phyloP scores from a whole-genome alignment of 768 basidiomycete genomes.

The Mrakia gelida region DNA sequence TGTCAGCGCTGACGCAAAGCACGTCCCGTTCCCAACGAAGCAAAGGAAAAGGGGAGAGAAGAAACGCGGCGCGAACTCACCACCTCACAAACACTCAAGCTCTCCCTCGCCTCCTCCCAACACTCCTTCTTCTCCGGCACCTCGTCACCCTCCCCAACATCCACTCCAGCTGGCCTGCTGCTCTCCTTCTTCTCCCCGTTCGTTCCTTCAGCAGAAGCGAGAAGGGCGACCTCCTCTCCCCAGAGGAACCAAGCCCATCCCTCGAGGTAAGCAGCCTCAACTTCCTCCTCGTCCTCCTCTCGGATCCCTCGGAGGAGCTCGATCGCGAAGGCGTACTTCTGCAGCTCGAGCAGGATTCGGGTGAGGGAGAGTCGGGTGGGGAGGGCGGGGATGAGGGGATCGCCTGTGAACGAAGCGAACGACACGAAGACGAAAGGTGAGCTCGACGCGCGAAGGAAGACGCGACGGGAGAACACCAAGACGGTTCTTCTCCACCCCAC shows the following conservation, averaged over 20 bases:
- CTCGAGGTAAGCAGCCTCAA: constrained; percentile 32
- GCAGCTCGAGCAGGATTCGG: constrained; percentile 25
- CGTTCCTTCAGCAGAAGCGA: background rate
- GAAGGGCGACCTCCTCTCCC: constrained; percentile 15
- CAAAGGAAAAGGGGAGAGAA: no score
- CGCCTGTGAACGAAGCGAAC: background rate
- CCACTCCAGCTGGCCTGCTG: background rate
- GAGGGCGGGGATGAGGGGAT: constrained; percentile 14
- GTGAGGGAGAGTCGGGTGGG: constrained; percentile 23
- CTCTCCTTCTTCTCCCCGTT: constrained; percentile 17
- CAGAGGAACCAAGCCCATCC: constrained; percentile 31
- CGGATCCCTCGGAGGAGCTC: constrained; percentile 18
- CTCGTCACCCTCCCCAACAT: constrained; percentile 10
- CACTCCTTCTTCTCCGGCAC: constrained; percentile 24
- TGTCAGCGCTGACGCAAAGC: no score
- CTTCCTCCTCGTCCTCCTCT: constrained; percentile 32
- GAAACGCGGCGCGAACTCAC: constrained; percentile 28
- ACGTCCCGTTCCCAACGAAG: no score
- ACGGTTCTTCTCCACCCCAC: no score
- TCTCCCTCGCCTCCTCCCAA: constrained; percentile 34
- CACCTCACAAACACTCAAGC: constrained; percentile 24
- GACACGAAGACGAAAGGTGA: no score
- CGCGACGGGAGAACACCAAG: no score
- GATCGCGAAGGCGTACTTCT: constrained; percentile 5
- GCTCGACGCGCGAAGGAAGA: no score